phyloP scores from a whole-genome alignment of 2,329 filamentous ascomycete species.

The Penicillium sp. region DNA sequence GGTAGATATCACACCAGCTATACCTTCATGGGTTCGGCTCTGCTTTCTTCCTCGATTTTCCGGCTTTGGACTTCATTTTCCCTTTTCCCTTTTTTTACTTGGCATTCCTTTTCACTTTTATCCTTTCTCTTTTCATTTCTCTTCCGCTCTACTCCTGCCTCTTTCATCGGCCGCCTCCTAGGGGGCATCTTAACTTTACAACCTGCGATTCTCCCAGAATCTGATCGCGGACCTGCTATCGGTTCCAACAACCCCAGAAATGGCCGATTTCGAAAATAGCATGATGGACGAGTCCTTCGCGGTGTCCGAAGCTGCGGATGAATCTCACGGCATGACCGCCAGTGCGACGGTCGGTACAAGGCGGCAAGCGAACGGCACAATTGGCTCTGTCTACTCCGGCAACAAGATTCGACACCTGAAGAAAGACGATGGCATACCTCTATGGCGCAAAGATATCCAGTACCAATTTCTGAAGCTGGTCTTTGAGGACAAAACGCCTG shows the following conservation, averaged over 20 bases:
- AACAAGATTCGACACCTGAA: constrained; percentile 67
- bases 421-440: constrained; percentile 64
- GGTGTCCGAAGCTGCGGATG: constrained; percentile 37
- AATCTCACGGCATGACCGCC: constrained; percentile 38
- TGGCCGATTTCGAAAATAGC: constrained; percentile 37
- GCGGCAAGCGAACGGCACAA: constrained; percentile 63
- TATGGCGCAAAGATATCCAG: constrained; percentile 67
- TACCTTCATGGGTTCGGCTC: constrained; percentile 17
- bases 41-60: constrained; percentile 15
- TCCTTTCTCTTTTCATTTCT: constrained; percentile 6
- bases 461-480: constrained; percentile 63
- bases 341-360: constrained; percentile 50
- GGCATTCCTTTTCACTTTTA: constrained; percentile 7
- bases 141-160: constrained; percentile 5
- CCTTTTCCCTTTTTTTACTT: constrained; percentile 12
- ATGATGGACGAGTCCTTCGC: constrained; percentile 38
- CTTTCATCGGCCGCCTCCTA: constrained; percentile 17
- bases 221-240: not conserved
- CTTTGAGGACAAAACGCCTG: constrained; percentile 60
- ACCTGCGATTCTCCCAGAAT: constrained; percentile 2
- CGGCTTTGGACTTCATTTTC: constrained; percentile 10
- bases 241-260: constrained; percentile 14
- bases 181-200: constrained; percentile 11
- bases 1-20: constrained; percentile 24
- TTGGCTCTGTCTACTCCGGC: constrained; percentile 65